Conservation (phyloP, 208 protist genomes). For the Kentomonas sorsogonicus region DNA sequence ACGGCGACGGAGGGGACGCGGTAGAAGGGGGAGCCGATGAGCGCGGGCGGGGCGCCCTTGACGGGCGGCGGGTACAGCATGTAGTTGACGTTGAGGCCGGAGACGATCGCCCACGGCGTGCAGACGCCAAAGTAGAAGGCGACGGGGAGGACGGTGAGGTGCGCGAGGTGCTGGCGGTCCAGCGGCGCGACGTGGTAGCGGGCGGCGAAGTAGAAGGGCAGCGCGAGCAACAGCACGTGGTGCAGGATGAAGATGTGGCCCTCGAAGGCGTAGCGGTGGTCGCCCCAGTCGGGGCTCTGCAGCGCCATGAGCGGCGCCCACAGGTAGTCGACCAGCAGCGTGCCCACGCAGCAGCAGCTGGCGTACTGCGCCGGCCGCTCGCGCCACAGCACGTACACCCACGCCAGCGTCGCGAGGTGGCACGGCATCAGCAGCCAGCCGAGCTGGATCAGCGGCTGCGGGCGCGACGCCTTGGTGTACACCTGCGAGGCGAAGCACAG, state of each 20-base stretch:
- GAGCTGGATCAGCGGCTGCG: constrained; percentile 65
- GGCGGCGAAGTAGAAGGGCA: constrained; percentile 61
- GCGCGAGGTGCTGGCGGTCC: constrained; percentile 30
- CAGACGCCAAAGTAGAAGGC: constrained; percentile 52
- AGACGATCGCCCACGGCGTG: constrained; percentile 32
- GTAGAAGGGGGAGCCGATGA: constrained; percentile 28
- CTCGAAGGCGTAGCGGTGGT: constrained; percentile 57
- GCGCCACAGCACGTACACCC: constrained; percentile 40
- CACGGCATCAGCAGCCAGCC: constrained; percentile 82
- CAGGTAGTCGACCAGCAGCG: constrained; percentile 45
- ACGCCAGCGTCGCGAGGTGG: constrained; percentile 58
- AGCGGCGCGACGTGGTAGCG: constrained; percentile 49
- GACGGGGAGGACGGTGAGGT: constrained; percentile 52
- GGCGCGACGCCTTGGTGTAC: constrained; percentile 35
- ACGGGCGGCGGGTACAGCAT: constrained; percentile 59
- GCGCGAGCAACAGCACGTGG: constrained; percentile 48
- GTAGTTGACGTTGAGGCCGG: constrained; percentile 76
- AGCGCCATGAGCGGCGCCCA: constrained; percentile 40
- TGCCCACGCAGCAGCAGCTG: constrained; percentile 50
- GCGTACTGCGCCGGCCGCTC: constrained; percentile 26
- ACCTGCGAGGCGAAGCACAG: constrained; percentile 39
- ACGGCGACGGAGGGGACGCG: constrained; percentile 25
- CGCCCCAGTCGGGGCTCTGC: constrained; percentile 45
- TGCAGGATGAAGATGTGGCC: constrained; percentile 48
- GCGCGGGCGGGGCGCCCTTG: constrained; percentile 10